Evolutionary conservation across 164 flowering plant species (phyloP).

Genomic region (Vitis labrusca): DNA sequence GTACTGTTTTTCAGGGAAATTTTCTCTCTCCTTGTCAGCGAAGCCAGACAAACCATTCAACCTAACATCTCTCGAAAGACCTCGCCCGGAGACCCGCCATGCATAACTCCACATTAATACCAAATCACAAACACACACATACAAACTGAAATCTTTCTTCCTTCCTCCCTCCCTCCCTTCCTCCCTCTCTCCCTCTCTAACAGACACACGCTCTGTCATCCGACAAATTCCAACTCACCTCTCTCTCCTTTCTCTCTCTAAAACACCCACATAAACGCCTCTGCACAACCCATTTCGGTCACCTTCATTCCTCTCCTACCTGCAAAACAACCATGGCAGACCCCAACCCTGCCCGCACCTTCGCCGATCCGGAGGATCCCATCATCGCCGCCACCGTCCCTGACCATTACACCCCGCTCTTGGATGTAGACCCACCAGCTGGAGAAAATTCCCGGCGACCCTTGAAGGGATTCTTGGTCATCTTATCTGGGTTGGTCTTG

Average conservation of each 20-base stretch:
- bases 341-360: conserved; percentile 1
- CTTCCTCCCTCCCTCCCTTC: background rate
- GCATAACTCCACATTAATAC: no score
- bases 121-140: background rate
- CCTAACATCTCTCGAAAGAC: no score
- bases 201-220: background rate
- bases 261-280: background rate
- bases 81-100: no score
- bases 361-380: conserved; percentile 9
- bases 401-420: conserved; percentile 26
- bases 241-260: background rate
- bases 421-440: conserved; percentile 6
- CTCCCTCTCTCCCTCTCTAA: background rate
- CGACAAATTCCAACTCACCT: background rate
- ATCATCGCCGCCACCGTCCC: background rate
- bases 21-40: no score
- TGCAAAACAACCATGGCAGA: background rate
- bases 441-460: conserved; percentile 5
- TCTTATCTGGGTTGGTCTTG: conserved; percentile 21
- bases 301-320: no score
- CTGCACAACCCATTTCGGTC: background rate
- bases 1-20: no score
- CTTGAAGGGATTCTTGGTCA: background rate
- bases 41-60: no score
- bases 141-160: background rate